Evolutionary conservation across 306 rosid genomes (phyloP), one percentile per base, ranked within the genome.

Genomic region (Dalbergia cochinchinensis): DNA sequence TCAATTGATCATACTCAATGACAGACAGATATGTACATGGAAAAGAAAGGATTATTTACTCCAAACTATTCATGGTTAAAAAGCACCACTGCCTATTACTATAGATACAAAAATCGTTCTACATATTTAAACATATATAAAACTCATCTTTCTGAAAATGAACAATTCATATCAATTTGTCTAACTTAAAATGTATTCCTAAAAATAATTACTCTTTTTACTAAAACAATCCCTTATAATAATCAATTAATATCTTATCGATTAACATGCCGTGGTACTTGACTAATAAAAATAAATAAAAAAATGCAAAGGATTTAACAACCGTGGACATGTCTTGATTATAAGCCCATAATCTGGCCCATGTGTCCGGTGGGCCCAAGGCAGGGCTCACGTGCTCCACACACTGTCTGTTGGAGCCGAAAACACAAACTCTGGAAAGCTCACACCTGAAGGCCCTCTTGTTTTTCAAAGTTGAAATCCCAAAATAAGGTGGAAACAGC

Each of bases 301-400:
- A 50, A 12, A 50, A 50, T 5, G 55, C 5, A 50, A 54, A 0
- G 60, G 60, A 26, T 20, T 20, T 20, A 54, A 50, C 16, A 54
- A 54, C 22, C 19, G 26, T 8, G 22, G 60, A 54, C 71, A 44
- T 63, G 75, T 39, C 20, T 57, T 50, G 33, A 18, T 5, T 5
- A 35, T 31, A 69, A 54, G 81, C 78, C 78, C 87, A 42, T 20
- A 18, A 39, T 16, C 16, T 19, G 31, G 26, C 18, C 61, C 10
- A 37, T 57, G 1, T 26, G 65, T 44, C 45, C 5, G 3, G 83
- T 82, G 82, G 88, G 50, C 82, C 84, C 78, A 54, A 7, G 19
- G 33, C 12, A 69, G 60, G 9, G 0, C 6, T 20, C 37, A 35
- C 37, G 80, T 84, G 79, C 85, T 85, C 88, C 88, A 81, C 83